These are phyloP conservation scores for Candida maltosa DNA, from an alignment of 805 yeast genomes.

Conservation along the genomic window DNA sequence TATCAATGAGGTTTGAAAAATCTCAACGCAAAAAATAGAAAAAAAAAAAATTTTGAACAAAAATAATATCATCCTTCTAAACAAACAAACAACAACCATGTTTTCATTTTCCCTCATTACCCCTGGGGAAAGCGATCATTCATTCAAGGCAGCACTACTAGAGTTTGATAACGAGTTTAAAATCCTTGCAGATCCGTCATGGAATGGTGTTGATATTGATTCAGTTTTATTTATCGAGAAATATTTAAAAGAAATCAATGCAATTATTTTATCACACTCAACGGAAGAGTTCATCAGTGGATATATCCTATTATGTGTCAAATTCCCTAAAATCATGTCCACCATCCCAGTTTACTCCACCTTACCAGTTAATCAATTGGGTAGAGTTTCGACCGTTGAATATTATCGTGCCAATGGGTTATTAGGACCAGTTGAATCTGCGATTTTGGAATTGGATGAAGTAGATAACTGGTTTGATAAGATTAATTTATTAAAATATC, in stretches of 20 bases:
- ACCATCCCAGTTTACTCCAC: slow-evolving; percentile 82
- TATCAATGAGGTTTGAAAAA: too few relatives aligned
- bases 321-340: slow-evolving; percentile 52
- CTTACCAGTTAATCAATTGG: slow-evolving; percentile 83
- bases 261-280: slow-evolving; percentile 83
- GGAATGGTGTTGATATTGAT: slow-evolving; percentile 53
- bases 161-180: slow-evolving; percentile 53
- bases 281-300: slow-evolving; percentile 80
- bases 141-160: slow-evolving; percentile 47
- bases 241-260: slow-evolving; percentile 47
- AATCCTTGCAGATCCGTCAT: slow-evolving; percentile 69
- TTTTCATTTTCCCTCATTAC: slow-evolving; percentile 34
- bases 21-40: too few relatives aligned
- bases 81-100: too few relatives aligned
- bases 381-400: slow-evolving; percentile 83
- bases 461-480: slow-evolving; percentile 79
- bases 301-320: slow-evolving; percentile 59
- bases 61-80: neutral
- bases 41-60: neutral
- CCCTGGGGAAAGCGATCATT: slow-evolving; percentile 21
- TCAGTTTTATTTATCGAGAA: slow-evolving; percentile 32
- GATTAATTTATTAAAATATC: slow-evolving; percentile 66
- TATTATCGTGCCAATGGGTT: slow-evolving; percentile 69
- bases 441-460: slow-evolving; percentile 63
- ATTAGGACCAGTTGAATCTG: slow-evolving; percentile 64